Percentiles rank a stretch among this genome's conserved stretches.
These are phyloP conservation scores for Infundibulicybe gibba DNA, from an alignment of 768 basidiomycete genomes.

Conservation along the genomic window DNA sequence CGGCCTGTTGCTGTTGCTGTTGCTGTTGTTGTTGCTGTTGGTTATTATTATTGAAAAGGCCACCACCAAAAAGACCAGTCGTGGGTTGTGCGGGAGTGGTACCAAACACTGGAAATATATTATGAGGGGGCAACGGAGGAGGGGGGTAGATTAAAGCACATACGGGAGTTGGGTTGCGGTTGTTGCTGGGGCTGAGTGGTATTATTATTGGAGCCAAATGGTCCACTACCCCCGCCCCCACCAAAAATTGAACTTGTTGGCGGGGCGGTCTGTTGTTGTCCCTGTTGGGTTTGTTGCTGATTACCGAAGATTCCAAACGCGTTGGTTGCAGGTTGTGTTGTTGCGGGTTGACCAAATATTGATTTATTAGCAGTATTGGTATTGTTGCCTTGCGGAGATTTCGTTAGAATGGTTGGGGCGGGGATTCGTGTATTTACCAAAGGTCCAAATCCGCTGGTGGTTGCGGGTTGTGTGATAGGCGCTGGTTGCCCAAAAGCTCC, in stretches of 20 bases:
- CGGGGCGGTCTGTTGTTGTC: constrained; percentile 28
- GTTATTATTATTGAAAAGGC: constrained; percentile 24
- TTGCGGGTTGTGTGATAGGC: constrained; percentile 13
- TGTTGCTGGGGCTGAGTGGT: constrained; percentile 29
- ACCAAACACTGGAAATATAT: constrained; percentile 29
- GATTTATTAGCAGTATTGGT: constrained; percentile 19
- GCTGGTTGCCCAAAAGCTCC: constrained; percentile 24
- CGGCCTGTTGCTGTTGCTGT: constrained; percentile 31
- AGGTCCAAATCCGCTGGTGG: constrained; percentile 36
- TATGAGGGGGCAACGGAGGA: constrained; percentile 22
- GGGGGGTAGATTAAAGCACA: constrained; percentile 28
- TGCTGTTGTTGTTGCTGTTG: constrained; percentile 29
- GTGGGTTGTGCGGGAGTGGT: constrained; percentile 17
- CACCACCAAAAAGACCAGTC: constrained; percentile 33
- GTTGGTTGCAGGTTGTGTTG: constrained; percentile 35
- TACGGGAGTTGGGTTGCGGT: constrained; percentile 26
- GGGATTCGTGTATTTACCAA: constrained; percentile 20
- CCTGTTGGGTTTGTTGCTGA: constrained; percentile 28
- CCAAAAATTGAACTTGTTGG: constrained; percentile 20
- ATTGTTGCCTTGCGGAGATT: neutral
- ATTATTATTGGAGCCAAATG: constrained; percentile 31
- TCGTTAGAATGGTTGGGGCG: neutral
- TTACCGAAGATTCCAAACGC: constrained; percentile 37
- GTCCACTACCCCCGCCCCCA: constrained; percentile 15
- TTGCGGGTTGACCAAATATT: constrained; percentile 36